Evolutionary conservation across 129 eudicot species (phyloP), one percentile per base, ranked within the genome.

Genomic region (Flaveria bidentis): DNA sequence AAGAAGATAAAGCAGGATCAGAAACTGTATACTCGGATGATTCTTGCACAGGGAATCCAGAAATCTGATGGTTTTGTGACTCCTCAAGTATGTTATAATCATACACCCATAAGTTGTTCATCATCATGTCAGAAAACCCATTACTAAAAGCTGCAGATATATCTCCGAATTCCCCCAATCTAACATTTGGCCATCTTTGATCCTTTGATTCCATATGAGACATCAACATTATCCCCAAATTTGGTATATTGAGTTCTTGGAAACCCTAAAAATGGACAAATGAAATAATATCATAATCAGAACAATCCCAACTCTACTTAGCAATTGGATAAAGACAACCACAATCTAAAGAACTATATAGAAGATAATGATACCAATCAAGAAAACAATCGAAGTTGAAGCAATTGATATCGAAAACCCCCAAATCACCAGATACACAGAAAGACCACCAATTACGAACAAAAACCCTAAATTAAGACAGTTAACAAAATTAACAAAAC

Each of bases 131-230:
- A 53, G 88, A 67, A 18, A 77, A 60, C 33, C 80, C 85, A 77
- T 80, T 71, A n/a, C 67, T 55, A 73, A 76, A 84, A 67, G 82
- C 79, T 39, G 85, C 66, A 18, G 85, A 73, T 33, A 73, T 41
- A 61, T 84, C 88, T 68, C 85, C 88, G 23, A 84, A 25, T 42
- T 84, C 85, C 71, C 88, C 80, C n/a, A 77, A 73, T 73, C 83
- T 77, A 50, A 77, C 66, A 73, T 51, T 74, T 42, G 81, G 80
- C 76, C 83, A 75, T 80, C 83, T 81, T 67, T 72, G 82, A 51
- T 85, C 75, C 46, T 77, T 81, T 41, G 78, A 73, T 63, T 80
- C 83, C 82, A 84, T 76, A 61, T 78, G 80, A 53, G 81, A 76
- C 49, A 50, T 28, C 68, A 84, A 72, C 87, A 76, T 80, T 75